Conservation (phyloP, 2,329 filamentous ascomycete genomes). For the Phaeophleospora eucalypticola region DNA sequence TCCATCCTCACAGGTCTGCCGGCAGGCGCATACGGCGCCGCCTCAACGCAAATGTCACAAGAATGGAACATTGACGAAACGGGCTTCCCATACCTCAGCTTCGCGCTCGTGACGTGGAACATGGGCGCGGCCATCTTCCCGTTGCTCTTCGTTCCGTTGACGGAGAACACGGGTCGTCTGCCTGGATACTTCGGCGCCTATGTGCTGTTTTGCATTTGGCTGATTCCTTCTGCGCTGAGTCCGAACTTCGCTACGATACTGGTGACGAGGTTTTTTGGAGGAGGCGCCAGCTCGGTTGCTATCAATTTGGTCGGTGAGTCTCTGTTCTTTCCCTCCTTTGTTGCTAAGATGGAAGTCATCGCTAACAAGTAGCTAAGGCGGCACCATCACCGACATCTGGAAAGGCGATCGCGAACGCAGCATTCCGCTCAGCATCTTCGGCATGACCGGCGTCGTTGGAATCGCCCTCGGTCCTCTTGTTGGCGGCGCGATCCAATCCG, state of each 20-base stretch:
- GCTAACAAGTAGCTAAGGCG: too few species aligned
- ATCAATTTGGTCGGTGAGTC: slow-evolving; percentile 22
- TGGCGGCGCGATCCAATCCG: slow-evolving; percentile 28
- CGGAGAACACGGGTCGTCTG: slow-evolving; percentile 30
- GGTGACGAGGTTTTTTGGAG: slow-evolving; percentile 34
- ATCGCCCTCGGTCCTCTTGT: slow-evolving; percentile 33
- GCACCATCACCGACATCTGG: slow-evolving; percentile 33
- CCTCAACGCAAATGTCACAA: slow-evolving; percentile 23
- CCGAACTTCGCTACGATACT: slow-evolving; percentile 62
- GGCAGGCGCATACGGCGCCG: slow-evolving; percentile 29
- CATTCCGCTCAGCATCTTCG: slow-evolving; percentile 32
- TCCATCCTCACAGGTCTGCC: slow-evolving; percentile 28
- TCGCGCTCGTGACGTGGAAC: slow-evolving; percentile 31
- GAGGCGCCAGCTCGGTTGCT: slow-evolving; percentile 28
- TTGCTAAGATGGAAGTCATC: too few species aligned
- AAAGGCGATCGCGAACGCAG: slow-evolving; percentile 27
- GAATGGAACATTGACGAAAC: slow-evolving; percentile 23
- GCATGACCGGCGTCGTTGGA: slow-evolving; percentile 27
- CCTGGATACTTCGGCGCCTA: slow-evolving; percentile 29
- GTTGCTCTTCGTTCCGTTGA: slow-evolving; percentile 30
- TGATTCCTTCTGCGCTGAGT: slow-evolving; percentile 37
- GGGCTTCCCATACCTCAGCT: slow-evolving; percentile 31
- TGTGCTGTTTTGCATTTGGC: slow-evolving; percentile 26
- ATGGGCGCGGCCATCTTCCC: slow-evolving; percentile 31
- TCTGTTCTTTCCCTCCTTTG: neutral